Percentiles rank a stretch among this genome's conserved stretches.
Evolutionary conservation across 2,329 filamentous ascomycete species (phyloP).

Genomic region (Fragosphaeria purpurea): DNA sequence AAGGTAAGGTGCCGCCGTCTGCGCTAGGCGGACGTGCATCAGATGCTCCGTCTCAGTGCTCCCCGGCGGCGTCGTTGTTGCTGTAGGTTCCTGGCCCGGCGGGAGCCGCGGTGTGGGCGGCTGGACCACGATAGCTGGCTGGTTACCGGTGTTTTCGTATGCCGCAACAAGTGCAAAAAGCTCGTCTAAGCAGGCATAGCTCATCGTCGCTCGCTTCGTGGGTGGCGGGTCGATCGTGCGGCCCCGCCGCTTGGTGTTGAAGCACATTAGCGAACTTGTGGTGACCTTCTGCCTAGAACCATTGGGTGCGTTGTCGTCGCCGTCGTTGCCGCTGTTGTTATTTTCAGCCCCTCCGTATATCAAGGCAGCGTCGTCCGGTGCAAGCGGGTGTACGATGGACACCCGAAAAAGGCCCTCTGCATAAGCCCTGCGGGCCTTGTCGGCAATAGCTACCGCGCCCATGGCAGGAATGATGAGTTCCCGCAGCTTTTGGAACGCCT

Average conservation of each 20-base stretch:
- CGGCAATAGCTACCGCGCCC: slow-evolving; percentile 54
- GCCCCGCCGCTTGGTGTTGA: slow-evolving; percentile 59
- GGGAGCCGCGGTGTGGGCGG: slow-evolving; percentile 33
- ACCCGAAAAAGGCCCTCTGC: slow-evolving; percentile 68
- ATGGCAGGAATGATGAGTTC: slow-evolving; percentile 65
- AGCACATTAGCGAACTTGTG: slow-evolving; percentile 33
- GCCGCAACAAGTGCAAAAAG: slow-evolving; percentile 57
- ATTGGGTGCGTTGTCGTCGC: not conserved
- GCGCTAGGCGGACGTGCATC: slow-evolving; percentile 53
- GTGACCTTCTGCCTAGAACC: not conserved
- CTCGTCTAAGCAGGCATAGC: slow-evolving; percentile 71
- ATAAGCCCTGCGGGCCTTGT: slow-evolving; percentile 58
- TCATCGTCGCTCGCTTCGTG: slow-evolving; percentile 58
- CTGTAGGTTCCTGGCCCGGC: not conserved
- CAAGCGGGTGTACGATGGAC: slow-evolving; percentile 66
- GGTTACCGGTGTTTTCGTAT: slow-evolving; percentile 23
- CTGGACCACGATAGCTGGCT: slow-evolving; percentile 29
- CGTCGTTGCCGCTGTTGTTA: not conserved
- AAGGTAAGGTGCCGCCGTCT: slow-evolving; percentile 68
- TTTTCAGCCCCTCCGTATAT: slow-evolving; percentile 44
- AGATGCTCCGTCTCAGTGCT: slow-evolving; percentile 20
- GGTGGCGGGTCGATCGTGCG: slow-evolving; percentile 60
- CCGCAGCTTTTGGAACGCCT: slow-evolving; percentile 58
- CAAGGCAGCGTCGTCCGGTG: slow-evolving; percentile 42
- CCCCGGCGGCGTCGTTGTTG: not conserved